Evolutionary conservation across 2,329 filamentous ascomycete genomes (phyloP).

Genomic region (Zasmidium angulare): DNA sequence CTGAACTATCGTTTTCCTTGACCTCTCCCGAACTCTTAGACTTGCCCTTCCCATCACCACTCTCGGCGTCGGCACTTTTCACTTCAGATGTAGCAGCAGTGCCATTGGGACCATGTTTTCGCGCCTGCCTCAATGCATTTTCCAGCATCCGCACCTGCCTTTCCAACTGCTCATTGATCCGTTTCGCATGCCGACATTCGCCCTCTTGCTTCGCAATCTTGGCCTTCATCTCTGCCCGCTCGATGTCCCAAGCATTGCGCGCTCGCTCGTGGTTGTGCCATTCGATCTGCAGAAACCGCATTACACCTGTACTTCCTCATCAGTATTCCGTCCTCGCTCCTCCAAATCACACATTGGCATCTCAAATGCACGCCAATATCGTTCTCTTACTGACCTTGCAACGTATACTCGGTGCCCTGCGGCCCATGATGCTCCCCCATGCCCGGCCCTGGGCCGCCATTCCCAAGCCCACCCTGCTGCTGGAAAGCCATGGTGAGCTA

Average conservation of each 20-base stretch:
- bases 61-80: constrained; percentile 15
- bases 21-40: constrained; percentile 30
- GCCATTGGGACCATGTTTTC: constrained; percentile 55
- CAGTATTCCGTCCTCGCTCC: constrained; percentile 16
- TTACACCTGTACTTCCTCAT: constrained; percentile 66
- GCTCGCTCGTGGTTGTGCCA: constrained; percentile 99
- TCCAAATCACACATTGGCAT: background rate
- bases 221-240: constrained; percentile 97
- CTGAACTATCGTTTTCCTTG: constrained; percentile 21
- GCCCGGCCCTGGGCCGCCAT: constrained; percentile 53
- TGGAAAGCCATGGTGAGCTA: constrained; percentile 64
- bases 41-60: constrained; percentile 35
- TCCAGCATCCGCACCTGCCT: constrained; percentile 90
- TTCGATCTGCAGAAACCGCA: constrained; percentile 98
- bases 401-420: constrained; percentile 68
- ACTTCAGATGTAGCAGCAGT: constrained; percentile 20
- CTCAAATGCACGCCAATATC: background rate
- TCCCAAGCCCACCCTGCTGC: constrained; percentile 63
- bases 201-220: constrained; percentile 94
- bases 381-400: constrained; percentile 59
- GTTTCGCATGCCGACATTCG: constrained; percentile 80
- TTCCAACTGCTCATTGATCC: constrained; percentile 82
- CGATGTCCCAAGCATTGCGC: constrained; percentile 97
- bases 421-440: constrained; percentile 49
- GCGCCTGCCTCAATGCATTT: constrained; percentile 80